A percentile compares a stretch with the other conserved stretches of the same genome.
These are phyloP conservation scores for Kodamaea alishanica DNA, from an alignment of 1,139 yeast species.

Conservation along the genomic window DNA sequence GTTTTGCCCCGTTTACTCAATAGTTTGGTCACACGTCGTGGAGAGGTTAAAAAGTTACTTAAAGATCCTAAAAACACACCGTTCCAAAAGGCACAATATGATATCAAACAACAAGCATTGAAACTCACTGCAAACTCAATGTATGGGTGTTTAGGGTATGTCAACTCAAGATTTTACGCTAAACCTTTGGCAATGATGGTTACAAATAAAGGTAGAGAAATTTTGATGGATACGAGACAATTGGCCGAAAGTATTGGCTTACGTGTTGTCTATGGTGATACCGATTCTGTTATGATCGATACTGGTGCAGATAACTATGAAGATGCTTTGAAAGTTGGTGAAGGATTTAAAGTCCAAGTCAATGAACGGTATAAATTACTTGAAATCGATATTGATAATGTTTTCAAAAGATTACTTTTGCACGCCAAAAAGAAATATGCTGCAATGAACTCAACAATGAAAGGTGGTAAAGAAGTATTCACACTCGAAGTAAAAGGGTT, in stretches of 20 bases:
- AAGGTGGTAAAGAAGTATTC: slow-evolving; percentile 49
- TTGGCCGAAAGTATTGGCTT: slow-evolving; percentile 82
- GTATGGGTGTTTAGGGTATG: slow-evolving; percentile 98
- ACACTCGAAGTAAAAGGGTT: slow-evolving; percentile 89
- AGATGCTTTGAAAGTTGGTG: slow-evolving; percentile 82
- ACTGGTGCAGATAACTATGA: slow-evolving; percentile 67
- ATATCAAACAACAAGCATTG: slow-evolving; percentile 92
- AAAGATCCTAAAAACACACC: slow-evolving; percentile 67
- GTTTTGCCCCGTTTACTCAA: slow-evolving; percentile 83
- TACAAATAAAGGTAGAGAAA: slow-evolving; percentile 94
- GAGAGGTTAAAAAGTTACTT: slow-evolving; percentile 84
- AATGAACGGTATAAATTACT: slow-evolving; percentile 83
- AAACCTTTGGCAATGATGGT: slow-evolving; percentile 94
- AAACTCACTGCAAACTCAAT: slow-evolving; percentile 97
- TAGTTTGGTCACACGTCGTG: slow-evolving; percentile 83
- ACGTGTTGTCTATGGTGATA: slow-evolving; percentile 95
- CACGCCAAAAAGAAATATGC: slow-evolving; percentile 99
- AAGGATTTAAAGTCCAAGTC: slow-evolving; percentile 76
- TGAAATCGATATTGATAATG: slow-evolving; percentile 94
- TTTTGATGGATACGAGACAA: slow-evolving; percentile 87
- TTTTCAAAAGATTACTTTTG: slow-evolving; percentile 76
- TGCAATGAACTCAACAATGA: slow-evolving; percentile 63
- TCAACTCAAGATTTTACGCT: slow-evolving; percentile 90
- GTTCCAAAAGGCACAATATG: slow-evolving; percentile 73
- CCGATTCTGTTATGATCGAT: slow-evolving; percentile 98